These are phyloP conservation scores for Huntiella omanensis DNA, from an alignment of 2,329 filamentous ascomycete genomes.

Conservation along the genomic window DNA sequence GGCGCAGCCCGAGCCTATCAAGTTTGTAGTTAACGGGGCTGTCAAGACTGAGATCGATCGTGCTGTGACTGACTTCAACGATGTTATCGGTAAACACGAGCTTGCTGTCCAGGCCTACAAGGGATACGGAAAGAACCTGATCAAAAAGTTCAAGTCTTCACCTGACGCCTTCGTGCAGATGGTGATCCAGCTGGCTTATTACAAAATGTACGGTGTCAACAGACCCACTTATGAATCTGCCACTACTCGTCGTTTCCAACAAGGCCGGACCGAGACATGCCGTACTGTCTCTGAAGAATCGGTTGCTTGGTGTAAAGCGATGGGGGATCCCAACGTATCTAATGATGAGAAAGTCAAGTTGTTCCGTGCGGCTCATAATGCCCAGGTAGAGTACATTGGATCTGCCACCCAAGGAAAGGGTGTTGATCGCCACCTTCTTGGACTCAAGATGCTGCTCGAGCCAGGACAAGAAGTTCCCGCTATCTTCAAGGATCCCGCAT, in stretches of 20 bases:
- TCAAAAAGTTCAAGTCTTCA: constrained; percentile 98
- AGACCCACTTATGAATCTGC: constrained; percentile 95
- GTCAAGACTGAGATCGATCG: constrained; percentile 61
- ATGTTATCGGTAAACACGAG: constrained; percentile 73
- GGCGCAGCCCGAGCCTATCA: constrained; percentile 58
- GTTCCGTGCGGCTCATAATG: constrained; percentile 64
- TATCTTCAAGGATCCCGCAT: constrained; percentile 77
- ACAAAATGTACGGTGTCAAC: constrained; percentile 98
- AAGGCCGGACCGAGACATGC: constrained; percentile 90
- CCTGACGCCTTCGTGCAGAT: constrained; percentile 97
- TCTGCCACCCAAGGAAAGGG: constrained; percentile 84
- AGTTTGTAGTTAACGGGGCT: constrained; percentile 59
- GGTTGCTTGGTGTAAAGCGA: constrained; percentile 74
- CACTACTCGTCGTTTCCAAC: constrained; percentile 84
- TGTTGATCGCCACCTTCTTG: constrained; percentile 92
- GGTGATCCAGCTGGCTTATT: constrained; percentile 94
- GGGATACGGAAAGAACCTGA: constrained; percentile 91
- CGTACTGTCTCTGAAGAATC: constrained; percentile 80
- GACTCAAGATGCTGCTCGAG: constrained; percentile 75
- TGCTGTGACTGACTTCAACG: constrained; percentile 59
- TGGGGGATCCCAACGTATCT: constrained; percentile 48
- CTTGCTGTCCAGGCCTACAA: constrained; percentile 90
- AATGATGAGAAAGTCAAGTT: constrained; percentile 49
- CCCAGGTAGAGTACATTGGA: constrained; percentile 77
- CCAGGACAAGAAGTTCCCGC: constrained; percentile 64